phyloP scores from a whole-genome alignment of 345 rosid genomes.

The Noccaea bulbosa region DNA sequence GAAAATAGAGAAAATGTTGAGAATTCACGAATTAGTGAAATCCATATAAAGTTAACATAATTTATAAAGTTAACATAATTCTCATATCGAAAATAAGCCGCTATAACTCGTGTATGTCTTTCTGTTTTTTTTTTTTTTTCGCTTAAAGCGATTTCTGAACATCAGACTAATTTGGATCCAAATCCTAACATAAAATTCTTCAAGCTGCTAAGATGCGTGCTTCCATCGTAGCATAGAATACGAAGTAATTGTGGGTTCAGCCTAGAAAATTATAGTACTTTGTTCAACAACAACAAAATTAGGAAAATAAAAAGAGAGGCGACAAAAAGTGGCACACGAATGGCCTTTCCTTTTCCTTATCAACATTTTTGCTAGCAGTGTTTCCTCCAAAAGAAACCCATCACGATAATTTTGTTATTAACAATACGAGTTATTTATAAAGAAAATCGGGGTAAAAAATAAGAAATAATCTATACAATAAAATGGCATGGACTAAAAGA shows the following conservation, averaged over 20 bases:
- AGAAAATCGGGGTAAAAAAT: background rate
- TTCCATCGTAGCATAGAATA: slow-evolving; percentile 3
- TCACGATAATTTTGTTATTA: slow-evolving; percentile 23
- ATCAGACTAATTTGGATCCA: background rate
- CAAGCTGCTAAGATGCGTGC: background rate
- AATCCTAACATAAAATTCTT: background rate
- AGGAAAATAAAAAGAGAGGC: background rate
- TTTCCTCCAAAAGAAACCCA: slow-evolving; percentile 37
- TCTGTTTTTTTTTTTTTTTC: background rate
- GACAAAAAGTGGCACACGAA: slow-evolving; percentile 42
- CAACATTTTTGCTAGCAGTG: slow-evolving; percentile 17
- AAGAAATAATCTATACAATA: background rate
- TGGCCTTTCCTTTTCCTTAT: slow-evolving; percentile 29
- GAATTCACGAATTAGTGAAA: no score
- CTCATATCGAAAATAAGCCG: background rate
- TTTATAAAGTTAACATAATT: no score
- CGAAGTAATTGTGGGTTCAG: background rate
- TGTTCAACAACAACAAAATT: no score
- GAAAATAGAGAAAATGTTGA: no score
- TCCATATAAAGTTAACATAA: no score
- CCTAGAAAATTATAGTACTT: background rate
- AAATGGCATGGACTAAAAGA: background rate
- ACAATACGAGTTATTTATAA: no score
- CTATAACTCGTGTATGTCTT: background rate
- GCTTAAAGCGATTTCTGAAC: background rate